These are phyloP conservation scores for Quercus berberidifolia DNA, from an alignment of 306 rosid genomes.

Conservation along the genomic window DNA sequence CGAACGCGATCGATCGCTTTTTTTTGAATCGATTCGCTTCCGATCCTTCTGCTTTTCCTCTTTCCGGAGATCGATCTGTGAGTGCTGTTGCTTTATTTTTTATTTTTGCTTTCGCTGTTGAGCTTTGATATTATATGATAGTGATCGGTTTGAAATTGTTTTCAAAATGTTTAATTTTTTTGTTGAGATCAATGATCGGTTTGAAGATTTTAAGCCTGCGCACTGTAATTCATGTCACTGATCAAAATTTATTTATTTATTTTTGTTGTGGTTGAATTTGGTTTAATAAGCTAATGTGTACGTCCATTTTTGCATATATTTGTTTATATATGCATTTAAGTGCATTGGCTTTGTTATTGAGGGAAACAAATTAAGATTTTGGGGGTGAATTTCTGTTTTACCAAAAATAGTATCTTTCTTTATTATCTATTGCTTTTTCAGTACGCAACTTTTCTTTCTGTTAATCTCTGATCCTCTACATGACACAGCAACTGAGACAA, in stretches of 20 bases:
- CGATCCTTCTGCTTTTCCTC: conserved; percentile 34
- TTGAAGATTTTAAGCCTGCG: conserved; percentile 16
- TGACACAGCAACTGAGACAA: conserved; percentile 8
- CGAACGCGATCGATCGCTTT: conserved; percentile 25
- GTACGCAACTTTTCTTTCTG: conserved; percentile 26
- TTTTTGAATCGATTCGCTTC: neutral
- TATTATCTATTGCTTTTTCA: conserved; percentile 33
- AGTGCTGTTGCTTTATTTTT: conserved; percentile 22
- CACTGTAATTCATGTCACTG: conserved; percentile 5
- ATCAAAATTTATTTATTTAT: conserved; percentile 18
- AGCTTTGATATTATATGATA: conserved; percentile 1
- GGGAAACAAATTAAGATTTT: conserved; percentile 2
- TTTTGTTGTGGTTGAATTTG: neutral
- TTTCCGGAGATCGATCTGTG: conserved; percentile 45
- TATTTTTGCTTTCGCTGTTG: neutral
- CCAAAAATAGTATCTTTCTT: conserved; percentile 28
- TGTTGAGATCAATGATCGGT: conserved; percentile 39
- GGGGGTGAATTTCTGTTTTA: conserved; percentile 17
- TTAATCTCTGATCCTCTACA: conserved; percentile 17
- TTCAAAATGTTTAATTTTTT: neutral
- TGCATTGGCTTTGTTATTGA: conserved; percentile 27
- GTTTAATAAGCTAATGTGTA: conserved; percentile 18
- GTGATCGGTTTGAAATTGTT: conserved; percentile 4
- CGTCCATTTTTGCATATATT: conserved; percentile 24
- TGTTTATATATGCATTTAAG: conserved; percentile 19